Conservation (phyloP, 805 yeast genomes). For the Schwanniomyces pseudopolymorphus region DNA sequence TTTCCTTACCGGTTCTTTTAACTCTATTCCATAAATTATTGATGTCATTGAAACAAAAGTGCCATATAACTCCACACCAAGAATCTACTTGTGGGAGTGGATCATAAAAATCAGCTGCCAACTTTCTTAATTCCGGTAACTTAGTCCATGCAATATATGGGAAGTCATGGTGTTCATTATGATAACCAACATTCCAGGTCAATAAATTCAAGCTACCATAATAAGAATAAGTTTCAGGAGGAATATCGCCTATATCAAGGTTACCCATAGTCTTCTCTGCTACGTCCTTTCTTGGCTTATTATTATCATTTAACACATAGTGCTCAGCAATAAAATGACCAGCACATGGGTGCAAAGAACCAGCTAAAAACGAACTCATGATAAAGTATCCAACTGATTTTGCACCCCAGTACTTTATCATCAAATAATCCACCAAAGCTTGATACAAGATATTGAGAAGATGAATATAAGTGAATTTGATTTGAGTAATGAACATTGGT, state of each 20-base stretch:
- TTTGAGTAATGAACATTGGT: conserved; percentile 80
- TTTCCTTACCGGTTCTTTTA: conserved; percentile 52
- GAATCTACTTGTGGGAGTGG: conserved; percentile 74
- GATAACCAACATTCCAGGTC: conserved; percentile 93
- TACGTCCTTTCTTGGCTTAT: conserved; percentile 44
- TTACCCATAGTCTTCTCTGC: conserved; percentile 16
- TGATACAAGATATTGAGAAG: conserved; percentile 66
- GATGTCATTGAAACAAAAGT: conserved; percentile 66
- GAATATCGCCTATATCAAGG: conserved; percentile 36
- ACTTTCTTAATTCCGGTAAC: conserved; percentile 57
- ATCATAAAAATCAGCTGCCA: conserved; percentile 80
- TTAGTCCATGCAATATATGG: conserved; percentile 92
- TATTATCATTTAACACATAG: conserved; percentile 62
- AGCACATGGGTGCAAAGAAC: conserved; percentile 90
- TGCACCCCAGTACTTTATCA: conserved; percentile 63
- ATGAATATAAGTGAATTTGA: conserved; percentile 75
- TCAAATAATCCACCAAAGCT: conserved; percentile 52
- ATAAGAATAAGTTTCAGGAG: conserved; percentile 83
- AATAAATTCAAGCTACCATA: conserved; percentile 76
- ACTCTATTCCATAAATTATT: conserved; percentile 81
- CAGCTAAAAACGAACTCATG: conserved; percentile 80
- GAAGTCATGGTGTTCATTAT: conserved; percentile 94
- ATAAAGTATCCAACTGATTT: conserved; percentile 65
- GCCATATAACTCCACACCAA: conserved; percentile 75
- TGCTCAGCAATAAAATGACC: conserved; percentile 98